Conservation (phyloP, 495 filamentous ascomycete genomes). For the Aspergillus haitiensis region DNA sequence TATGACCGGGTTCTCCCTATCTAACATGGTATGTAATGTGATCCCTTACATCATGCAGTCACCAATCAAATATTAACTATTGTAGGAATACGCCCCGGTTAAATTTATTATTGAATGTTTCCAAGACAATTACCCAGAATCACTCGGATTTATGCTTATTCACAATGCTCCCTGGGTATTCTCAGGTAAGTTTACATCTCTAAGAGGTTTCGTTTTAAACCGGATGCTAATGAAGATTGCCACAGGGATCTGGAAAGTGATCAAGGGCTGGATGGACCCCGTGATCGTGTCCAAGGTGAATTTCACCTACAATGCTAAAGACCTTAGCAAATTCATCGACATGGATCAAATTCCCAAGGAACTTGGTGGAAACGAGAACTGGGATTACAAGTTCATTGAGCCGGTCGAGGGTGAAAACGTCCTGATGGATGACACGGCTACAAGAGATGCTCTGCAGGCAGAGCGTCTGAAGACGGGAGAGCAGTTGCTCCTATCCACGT, state of each 20-base stretch:
- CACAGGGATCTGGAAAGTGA: conserved; percentile 76
- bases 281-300: conserved; percentile 92
- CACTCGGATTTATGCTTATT: conserved; percentile 78
- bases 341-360: conserved; percentile 67
- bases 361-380: conserved; percentile 79
- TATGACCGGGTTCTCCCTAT: conserved; percentile 86
- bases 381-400: conserved; percentile 78
- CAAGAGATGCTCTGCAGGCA: conserved; percentile 57
- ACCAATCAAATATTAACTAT: neutral
- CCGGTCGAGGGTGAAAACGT: conserved; percentile 70
- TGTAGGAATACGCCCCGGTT: conserved; percentile 85
- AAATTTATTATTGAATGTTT: conserved; percentile 98
- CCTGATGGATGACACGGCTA: conserved; percentile 62
- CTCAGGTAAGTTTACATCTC: conserved; percentile 54
- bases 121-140: conserved; percentile 95
- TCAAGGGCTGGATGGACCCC: conserved; percentile 92
- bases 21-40: conserved; percentile 73
- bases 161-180: conserved; percentile 97
- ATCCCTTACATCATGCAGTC: neutral
- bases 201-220: too few species aligned
- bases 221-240: conserved; percentile 4
- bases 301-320: conserved; percentile 77
- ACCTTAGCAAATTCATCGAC: conserved; percentile 74
- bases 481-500: conserved; percentile 65
- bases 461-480: conserved; percentile 61